Conservation (phyloP, 768 basidiomycete genomes). For the Butyriboletus loyo region DNA sequence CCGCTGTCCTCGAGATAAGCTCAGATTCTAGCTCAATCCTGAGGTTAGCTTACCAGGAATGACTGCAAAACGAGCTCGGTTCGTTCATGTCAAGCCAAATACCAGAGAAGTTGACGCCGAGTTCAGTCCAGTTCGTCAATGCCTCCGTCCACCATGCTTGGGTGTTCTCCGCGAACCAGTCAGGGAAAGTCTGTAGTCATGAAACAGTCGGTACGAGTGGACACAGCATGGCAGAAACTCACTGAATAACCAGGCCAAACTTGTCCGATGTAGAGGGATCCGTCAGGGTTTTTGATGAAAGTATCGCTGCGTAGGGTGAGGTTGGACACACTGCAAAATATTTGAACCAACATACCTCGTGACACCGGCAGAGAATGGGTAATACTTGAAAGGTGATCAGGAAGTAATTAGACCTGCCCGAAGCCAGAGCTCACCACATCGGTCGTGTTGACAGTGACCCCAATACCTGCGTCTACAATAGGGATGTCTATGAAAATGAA, state of each 20-base stretch:
- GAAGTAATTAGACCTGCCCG: not conserved
- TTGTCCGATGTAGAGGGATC: conserved; percentile 66
- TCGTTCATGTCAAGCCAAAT: conserved; percentile 77
- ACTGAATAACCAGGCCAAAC: conserved; percentile 80
- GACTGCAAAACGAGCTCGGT: conserved; percentile 58
- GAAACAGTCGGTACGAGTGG: not conserved
- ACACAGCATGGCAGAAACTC: conserved; percentile 6
- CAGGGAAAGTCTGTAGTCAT: conserved; percentile 49
- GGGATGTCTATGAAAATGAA: conserved; percentile 51
- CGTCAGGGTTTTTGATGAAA: conserved; percentile 75
- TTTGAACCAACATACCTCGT: conserved; percentile 42
- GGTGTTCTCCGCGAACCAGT: conserved; percentile 56
- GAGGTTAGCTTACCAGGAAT: conserved; percentile 45
- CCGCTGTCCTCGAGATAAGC: conserved; percentile 32
- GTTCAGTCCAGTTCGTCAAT: conserved; percentile 49
- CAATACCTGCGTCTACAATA: conserved; percentile 65
- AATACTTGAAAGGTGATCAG: conserved; percentile 46
- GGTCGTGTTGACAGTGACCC: conserved; percentile 53
- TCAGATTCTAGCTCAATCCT: not conserved
- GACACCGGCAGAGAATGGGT: conserved; percentile 60
- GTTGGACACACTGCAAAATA: not conserved
- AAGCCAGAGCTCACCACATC: conserved; percentile 49
- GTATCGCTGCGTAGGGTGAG: conserved; percentile 44
- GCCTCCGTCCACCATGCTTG: conserved; percentile 61
- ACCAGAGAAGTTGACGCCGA: conserved; percentile 58